Conservation (phyloP, 2,329 filamentous ascomycete genomes). For the Ophiognomonia clavigignenti-juglandacearum region DNA sequence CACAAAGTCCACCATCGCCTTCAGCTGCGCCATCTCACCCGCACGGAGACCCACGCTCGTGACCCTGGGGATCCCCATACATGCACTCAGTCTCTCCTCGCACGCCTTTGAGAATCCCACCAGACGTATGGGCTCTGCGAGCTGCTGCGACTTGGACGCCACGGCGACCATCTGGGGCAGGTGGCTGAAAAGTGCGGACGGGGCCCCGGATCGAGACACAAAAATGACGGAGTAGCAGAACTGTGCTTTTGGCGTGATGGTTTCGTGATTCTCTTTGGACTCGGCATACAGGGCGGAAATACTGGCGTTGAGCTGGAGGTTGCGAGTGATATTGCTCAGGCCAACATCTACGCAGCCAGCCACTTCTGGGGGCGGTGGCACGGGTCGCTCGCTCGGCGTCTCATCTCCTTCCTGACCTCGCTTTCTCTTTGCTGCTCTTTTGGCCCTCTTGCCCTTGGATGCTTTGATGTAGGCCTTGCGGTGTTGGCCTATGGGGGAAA, state of each 20-base stretch:
- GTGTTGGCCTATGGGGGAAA: slow-evolving; percentile 60
- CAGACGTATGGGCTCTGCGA: slow-evolving; percentile 44
- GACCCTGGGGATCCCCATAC: slow-evolving; percentile 57
- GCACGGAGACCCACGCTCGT: slow-evolving; percentile 56
- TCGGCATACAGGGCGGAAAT: background rate
- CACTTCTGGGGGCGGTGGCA: slow-evolving; percentile 46
- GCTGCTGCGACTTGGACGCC: slow-evolving; percentile 38
- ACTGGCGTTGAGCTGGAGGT: slow-evolving; percentile 43
- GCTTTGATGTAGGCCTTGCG: slow-evolving; percentile 46
- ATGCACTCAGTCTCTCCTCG: slow-evolving; percentile 51
- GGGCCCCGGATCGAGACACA: slow-evolving; percentile 51
- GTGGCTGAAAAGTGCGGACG: slow-evolving; percentile 55
- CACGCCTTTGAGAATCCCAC: slow-evolving; percentile 58
- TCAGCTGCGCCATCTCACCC: slow-evolving; percentile 50
- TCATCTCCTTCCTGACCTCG: slow-evolving; percentile 23
- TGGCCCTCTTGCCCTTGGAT: slow-evolving; percentile 58
- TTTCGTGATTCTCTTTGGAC: background rate
- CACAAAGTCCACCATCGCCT: slow-evolving; percentile 53
- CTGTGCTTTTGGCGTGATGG: background rate
- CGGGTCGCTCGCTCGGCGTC: slow-evolving; percentile 12
- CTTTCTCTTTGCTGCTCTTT: slow-evolving; percentile 37
- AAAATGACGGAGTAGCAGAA: slow-evolving; percentile 49
- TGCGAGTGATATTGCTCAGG: slow-evolving; percentile 57
- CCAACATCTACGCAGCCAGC: slow-evolving; percentile 58
- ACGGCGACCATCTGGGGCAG: slow-evolving; percentile 43